Evolutionary conservation across 2,329 filamentous ascomycete genomes (phyloP).

Genomic region (Fonsecaea pugnacius): DNA sequence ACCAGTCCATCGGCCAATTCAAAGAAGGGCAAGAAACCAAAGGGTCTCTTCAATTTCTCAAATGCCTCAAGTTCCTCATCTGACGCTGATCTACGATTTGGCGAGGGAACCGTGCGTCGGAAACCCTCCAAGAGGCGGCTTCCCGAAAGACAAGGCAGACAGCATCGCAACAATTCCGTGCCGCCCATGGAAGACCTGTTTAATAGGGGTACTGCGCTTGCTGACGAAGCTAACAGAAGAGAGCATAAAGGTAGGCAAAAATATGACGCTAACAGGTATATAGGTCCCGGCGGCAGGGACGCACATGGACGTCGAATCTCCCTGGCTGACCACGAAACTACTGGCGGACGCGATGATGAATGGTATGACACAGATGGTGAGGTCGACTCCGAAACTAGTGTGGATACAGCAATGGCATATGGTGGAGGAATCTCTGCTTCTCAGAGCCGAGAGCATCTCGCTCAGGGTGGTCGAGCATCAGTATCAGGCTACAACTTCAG

Average conservation of each 20-base stretch:
- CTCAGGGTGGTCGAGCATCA: conserved; percentile 56
- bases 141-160: conserved; percentile 32
- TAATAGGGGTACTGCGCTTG: conserved; percentile 53
- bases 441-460: conserved; percentile 58
- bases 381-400: conserved; percentile 56
- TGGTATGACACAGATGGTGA: conserved; percentile 65
- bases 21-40: conserved; percentile 48
- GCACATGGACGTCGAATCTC: conserved; percentile 18
- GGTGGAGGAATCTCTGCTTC: conserved; percentile 52
- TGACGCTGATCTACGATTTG: conserved; percentile 71
- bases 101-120: conserved; percentile 57
- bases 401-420: conserved; percentile 65
- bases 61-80: conserved; percentile 71
- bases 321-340: conserved; percentile 23
- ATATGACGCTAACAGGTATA: conserved; percentile 28
- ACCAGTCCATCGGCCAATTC: conserved; percentile 62
- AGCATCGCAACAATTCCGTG: conserved; percentile 46
- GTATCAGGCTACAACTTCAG: conserved; percentile 6
- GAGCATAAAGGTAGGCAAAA: conserved; percentile 31
- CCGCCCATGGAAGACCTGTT: conserved; percentile 55
- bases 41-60: conserved; percentile 59
- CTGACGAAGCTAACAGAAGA: conserved; percentile 42
- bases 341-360: conserved; percentile 54
- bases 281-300: conserved; percentile 19
- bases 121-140: conserved; percentile 39